A percentile compares a stretch with the other conserved stretches of the same genome.
Conservation (phyloP, 495 filamentous ascomycete genomes). For the Acidiella bohemica region DNA sequence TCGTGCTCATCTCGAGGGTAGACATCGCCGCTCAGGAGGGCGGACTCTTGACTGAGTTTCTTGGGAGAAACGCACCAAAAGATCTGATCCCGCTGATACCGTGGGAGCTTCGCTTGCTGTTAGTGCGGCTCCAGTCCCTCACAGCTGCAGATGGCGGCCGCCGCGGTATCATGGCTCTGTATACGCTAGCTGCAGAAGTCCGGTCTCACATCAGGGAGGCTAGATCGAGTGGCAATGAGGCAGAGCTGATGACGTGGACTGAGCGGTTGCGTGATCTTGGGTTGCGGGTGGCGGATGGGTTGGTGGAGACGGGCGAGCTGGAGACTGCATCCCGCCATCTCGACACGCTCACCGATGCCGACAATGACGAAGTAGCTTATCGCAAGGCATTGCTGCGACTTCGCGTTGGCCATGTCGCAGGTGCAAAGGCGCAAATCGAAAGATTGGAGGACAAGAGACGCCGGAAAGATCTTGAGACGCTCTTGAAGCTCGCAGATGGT, state of each 20-base stretch:
- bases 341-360: slow-evolving; percentile 26
- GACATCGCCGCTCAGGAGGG: slow-evolving; percentile 73
- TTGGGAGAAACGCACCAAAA: slow-evolving; percentile 30
- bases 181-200: slow-evolving; percentile 71
- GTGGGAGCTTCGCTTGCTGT: slow-evolving; percentile 74
- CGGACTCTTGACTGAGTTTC: slow-evolving; percentile 69
- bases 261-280: slow-evolving; percentile 59
- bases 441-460: slow-evolving; percentile 12
- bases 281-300: slow-evolving; percentile 58
- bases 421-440: slow-evolving; percentile 42
- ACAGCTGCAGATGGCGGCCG: slow-evolving; percentile 63
- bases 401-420: slow-evolving; percentile 59
- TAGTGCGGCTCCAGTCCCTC: slow-evolving; percentile 68
- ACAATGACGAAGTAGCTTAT: slow-evolving; percentile 27
- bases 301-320: slow-evolving; percentile 86
- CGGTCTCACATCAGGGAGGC: slow-evolving; percentile 27
- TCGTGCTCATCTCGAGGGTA: slow-evolving; percentile 56
- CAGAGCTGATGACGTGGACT: slow-evolving; percentile 48
- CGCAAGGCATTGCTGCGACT: slow-evolving; percentile 56
- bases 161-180: slow-evolving; percentile 75
- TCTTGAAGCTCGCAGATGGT: slow-evolving; percentile 68
- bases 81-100: slow-evolving; percentile 37
- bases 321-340: slow-evolving; percentile 62
- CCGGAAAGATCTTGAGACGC: slow-evolving; percentile 29
- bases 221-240: slow-evolving; percentile 13